Evolutionary conservation across 2,329 filamentous ascomycete species (phyloP), one percentile per base, ranked within the genome.

Genomic region (Diaporthe ampelina): DNA sequence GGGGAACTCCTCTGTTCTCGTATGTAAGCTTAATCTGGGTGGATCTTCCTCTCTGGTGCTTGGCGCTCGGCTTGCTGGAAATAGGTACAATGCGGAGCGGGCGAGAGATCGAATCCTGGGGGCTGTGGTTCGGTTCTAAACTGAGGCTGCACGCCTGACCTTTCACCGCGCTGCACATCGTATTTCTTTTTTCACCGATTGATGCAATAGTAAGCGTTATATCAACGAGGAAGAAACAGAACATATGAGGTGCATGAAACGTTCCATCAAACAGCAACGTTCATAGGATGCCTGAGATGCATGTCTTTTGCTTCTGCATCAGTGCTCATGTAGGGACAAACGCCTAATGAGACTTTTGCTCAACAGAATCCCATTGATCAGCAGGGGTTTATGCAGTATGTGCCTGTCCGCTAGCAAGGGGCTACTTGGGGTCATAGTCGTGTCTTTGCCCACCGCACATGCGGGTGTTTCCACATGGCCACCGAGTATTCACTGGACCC

Each of bases 11-110:
- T 61, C 35, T 72, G 70, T 63, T 72, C 70, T 63, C 59, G 57
- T 63, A 72, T 72, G 70, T 72, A 72, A 72, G 70, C 70, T 72
- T 72, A 71, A 63, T 72, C 58, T 56, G 70, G 45, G 70, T 72
- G 70, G 70, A 56, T 63, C 57, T 54, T 63, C 45, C 17, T 8
- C 70, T 45, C 35, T 35, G 9, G 32, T 29, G 70, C 70, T 72
- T 72, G 70, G 69, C 69, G 43, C 43, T 72, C 48, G 56, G 45
- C 59, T 54, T 52, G 70, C 59, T 58, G 35, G 24, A 43, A 72
- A 72, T 72, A 72, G 70, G 57, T 29, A 54, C 70, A 72, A 32
- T 37, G 57, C 57, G 70, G 57, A 54, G 43, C 37, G 26, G 57
- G 45, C 58, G 58, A 29, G 48, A 40, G 57, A 61, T 52, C 57